Conservation (phyloP, 352 stramenopile genomes). For the Phytophthora sansomeana region DNA sequence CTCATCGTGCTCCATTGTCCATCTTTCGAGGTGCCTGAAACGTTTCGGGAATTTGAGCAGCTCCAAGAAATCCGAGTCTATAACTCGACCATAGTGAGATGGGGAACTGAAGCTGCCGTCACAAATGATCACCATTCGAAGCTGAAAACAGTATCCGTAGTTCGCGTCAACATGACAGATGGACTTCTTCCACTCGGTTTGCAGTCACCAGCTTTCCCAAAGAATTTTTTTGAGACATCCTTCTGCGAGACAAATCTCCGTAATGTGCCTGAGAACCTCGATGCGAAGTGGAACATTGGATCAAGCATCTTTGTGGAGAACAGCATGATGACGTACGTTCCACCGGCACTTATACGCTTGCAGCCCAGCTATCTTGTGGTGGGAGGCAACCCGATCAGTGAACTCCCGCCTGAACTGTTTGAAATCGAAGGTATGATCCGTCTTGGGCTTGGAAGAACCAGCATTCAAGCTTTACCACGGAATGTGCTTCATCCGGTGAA, state of each 20-base stretch:
- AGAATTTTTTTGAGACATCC: slow-evolving; percentile 36
- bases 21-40: slow-evolving; percentile 36
- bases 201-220: slow-evolving; percentile 42
- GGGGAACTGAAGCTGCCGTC: slow-evolving; percentile 35
- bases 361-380: slow-evolving; percentile 23
- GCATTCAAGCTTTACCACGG: slow-evolving; percentile 16
- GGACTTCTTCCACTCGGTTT: slow-evolving; percentile 43
- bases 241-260: slow-evolving; percentile 46
- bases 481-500: neutral
- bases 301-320: slow-evolving; percentile 24
- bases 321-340: slow-evolving; percentile 14
- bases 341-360: slow-evolving; percentile 12
- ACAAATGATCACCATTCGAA: slow-evolving; percentile 34
- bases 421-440: slow-evolving; percentile 11
- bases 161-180: slow-evolving; percentile 34
- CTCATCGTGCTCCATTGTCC: slow-evolving; percentile 39
- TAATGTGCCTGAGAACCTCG: slow-evolving; percentile 41
- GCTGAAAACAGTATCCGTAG: slow-evolving; percentile 37
- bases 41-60: slow-evolving; percentile 35
- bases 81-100: slow-evolving; percentile 43
- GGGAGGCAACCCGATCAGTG: slow-evolving; percentile 21
- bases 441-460: slow-evolving; percentile 12
- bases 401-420: slow-evolving; percentile 24
- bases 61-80: slow-evolving; percentile 46
- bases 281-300: slow-evolving; percentile 34